These are phyloP conservation scores for Lactarius akahatsu DNA, from an alignment of 768 basidiomycete genomes.

Conservation along the genomic window DNA sequence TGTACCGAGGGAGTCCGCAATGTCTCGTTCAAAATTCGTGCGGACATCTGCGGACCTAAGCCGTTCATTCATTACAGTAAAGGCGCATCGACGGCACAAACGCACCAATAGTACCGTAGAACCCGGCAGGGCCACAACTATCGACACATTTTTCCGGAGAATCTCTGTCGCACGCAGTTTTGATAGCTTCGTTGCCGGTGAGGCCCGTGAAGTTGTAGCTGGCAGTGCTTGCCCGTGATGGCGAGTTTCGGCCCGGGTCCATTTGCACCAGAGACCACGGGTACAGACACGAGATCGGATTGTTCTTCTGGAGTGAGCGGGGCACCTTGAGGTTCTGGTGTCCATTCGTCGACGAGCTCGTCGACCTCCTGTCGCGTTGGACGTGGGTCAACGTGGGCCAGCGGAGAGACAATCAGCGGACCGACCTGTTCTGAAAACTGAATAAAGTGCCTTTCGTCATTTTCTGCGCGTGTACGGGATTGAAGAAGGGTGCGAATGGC, in stretches of 20 bases:
- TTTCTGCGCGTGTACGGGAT: slow-evolving; percentile 83
- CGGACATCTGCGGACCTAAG: too few relatives aligned
- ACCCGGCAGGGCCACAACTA: too few relatives aligned
- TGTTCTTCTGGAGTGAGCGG: slow-evolving; percentile 60
- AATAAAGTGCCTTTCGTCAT: slow-evolving; percentile 84
- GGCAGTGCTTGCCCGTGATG: slow-evolving; percentile 63
- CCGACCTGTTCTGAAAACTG: slow-evolving; percentile 79
- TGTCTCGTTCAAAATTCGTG: too few relatives aligned
- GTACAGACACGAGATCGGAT: slow-evolving; percentile 69
- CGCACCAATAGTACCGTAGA: too few relatives aligned
- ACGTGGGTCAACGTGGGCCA: background rate
- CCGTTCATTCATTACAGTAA: too few relatives aligned
- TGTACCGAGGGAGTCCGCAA: too few relatives aligned
- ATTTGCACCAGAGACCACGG: slow-evolving; percentile 74
- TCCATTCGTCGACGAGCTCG: slow-evolving; percentile 95
- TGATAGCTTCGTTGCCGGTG: too few relatives aligned
- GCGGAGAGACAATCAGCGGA: background rate
- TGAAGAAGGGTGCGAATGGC: slow-evolving; percentile 87
- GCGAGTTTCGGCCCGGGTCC: slow-evolving; percentile 81
- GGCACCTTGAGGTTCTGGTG: slow-evolving; percentile 75
- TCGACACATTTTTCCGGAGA: too few relatives aligned
- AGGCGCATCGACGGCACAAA: too few relatives aligned
- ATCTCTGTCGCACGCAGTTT: too few relatives aligned
- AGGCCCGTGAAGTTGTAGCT: too few relatives aligned
- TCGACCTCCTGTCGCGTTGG: slow-evolving; percentile 79